Evolutionary conservation across 2,329 filamentous ascomycete genomes (phyloP).

Genomic region (Pyrenochaeta sp.): DNA sequence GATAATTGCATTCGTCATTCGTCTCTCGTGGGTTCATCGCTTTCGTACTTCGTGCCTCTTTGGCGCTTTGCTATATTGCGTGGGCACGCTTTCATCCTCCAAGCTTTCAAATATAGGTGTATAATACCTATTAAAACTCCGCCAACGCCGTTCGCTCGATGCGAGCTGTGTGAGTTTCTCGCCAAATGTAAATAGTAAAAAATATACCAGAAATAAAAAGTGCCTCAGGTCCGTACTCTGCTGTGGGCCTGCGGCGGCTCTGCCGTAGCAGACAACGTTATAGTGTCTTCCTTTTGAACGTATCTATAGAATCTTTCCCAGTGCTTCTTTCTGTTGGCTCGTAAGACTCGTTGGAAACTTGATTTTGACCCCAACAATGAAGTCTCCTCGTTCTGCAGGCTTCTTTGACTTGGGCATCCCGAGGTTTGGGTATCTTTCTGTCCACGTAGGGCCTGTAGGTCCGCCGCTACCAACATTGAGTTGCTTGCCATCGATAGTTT

Average conservation of each 20-base stretch:
- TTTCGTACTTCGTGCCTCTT: background rate
- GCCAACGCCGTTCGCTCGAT: constrained; percentile 25
- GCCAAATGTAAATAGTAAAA: background rate
- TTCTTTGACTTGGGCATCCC: constrained; percentile 97
- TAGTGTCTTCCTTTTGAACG: background rate
- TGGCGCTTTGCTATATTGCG: background rate
- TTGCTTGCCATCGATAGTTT: constrained; percentile 91
- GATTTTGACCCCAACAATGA: constrained; percentile 90
- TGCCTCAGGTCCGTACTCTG: background rate
- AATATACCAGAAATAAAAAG: constrained; percentile 19
- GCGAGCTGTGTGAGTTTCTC: constrained; percentile 2
- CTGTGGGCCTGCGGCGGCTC: no score
- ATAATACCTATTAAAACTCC: constrained; percentile 17
- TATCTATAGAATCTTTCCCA: constrained; percentile 77
- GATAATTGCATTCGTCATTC: background rate
- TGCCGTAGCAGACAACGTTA: background rate
- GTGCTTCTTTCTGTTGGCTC: constrained; percentile 76
- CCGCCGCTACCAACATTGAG: constrained; percentile 80
- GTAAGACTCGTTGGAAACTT: constrained; percentile 87
- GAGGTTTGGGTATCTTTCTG: constrained; percentile 81
- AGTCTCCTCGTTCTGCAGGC: constrained; percentile 82
- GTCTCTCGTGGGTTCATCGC: background rate
- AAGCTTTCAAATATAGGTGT: background rate
- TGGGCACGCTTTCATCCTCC: background rate
- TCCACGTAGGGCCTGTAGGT: constrained; percentile 84